Evolutionary conservation across 2,329 filamentous ascomycete genomes (phyloP).

Genomic region (Sarocladium strictum): DNA sequence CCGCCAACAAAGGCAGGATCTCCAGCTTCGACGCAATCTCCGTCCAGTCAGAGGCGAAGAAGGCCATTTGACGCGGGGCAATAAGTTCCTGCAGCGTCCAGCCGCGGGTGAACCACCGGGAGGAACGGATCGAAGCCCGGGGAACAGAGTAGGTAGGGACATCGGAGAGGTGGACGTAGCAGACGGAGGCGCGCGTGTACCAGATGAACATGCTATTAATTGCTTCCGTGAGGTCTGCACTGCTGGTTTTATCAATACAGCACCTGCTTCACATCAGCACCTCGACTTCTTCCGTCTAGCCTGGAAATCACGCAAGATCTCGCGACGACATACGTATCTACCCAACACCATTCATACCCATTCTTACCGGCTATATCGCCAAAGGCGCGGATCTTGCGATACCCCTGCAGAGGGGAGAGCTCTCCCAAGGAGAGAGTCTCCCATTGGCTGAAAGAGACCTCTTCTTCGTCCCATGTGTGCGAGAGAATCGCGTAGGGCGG

Average conservation of each 20-base stretch:
- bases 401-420: slow-evolving; percentile 12
- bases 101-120: slow-evolving; percentile 19
- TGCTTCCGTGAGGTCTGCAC: slow-evolving; percentile 19
- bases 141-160: slow-evolving; percentile 8
- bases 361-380: neutral
- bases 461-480: slow-evolving; percentile 27
- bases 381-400: slow-evolving; percentile 16
- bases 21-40: slow-evolving; percentile 5
- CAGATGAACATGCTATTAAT: slow-evolving; percentile 21
- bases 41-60: slow-evolving; percentile 17
- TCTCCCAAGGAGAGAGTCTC: slow-evolving; percentile 10
- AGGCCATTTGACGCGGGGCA: slow-evolving; percentile 17
- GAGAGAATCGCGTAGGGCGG: slow-evolving; percentile 29
- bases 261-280: slow-evolving; percentile 12
- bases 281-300: neutral
- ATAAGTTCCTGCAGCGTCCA: slow-evolving; percentile 23
- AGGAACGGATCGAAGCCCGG: neutral
- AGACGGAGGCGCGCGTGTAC: slow-evolving; percentile 17
- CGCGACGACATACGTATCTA: slow-evolving; percentile 15
- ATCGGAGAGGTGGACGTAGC: slow-evolving; percentile 19
- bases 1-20: slow-evolving; percentile 7
- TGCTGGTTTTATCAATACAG: slow-evolving; percentile 20
- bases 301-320: too few species aligned
- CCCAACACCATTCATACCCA: slow-evolving; percentile 18
- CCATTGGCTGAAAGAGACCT: slow-evolving; percentile 21